Percentiles rank a stretch among this genome's conserved stretches.
phyloP scores from a whole-genome alignment of 352 stramenopile genomes.

The Aphanomyces euteiches region DNA sequence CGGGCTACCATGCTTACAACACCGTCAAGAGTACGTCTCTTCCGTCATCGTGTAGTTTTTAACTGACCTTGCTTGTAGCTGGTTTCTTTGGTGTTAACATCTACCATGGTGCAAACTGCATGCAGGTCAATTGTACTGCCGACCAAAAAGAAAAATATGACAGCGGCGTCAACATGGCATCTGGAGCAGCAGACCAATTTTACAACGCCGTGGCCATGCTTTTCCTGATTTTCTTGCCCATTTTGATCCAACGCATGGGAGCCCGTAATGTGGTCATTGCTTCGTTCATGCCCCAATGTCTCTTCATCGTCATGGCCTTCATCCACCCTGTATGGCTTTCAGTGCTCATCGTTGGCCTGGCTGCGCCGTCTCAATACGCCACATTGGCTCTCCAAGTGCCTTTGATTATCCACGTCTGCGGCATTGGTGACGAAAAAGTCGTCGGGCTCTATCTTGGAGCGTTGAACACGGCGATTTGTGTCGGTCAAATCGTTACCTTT shows the following conservation, averaged over 20 bases:
- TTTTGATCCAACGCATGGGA: conserved; percentile 45
- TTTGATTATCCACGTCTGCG: not conserved
- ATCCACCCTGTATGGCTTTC: conserved; percentile 41
- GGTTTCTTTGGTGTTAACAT: conserved; percentile 62
- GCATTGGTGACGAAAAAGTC: conserved; percentile 35
- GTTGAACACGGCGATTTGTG: conserved; percentile 67
- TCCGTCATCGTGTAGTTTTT: not conserved
- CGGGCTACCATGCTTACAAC: conserved; percentile 58
- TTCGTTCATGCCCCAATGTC: conserved; percentile 44
- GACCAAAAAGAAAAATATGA: conserved; percentile 43
- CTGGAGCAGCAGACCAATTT: conserved; percentile 46
- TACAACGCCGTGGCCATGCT: conserved; percentile 55
- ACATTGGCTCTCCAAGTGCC: conserved; percentile 15
- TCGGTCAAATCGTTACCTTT: conserved; percentile 72
- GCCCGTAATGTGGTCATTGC: conserved; percentile 43
- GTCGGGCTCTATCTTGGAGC: conserved; percentile 73
- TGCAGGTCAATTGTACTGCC: conserved; percentile 35
- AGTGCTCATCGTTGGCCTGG: conserved; percentile 48
- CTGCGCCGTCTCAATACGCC: conserved; percentile 42
- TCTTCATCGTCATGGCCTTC: conserved; percentile 55
- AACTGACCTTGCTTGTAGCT: conserved; percentile 28
- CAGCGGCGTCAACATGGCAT: conserved; percentile 48
- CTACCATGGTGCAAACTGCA: conserved; percentile 45
- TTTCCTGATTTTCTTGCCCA: conserved; percentile 50
- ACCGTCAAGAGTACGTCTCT: conserved; percentile 41